Conservation (phyloP, 2,329 filamentous ascomycete genomes). For the Fusarium irregulare region DNA sequence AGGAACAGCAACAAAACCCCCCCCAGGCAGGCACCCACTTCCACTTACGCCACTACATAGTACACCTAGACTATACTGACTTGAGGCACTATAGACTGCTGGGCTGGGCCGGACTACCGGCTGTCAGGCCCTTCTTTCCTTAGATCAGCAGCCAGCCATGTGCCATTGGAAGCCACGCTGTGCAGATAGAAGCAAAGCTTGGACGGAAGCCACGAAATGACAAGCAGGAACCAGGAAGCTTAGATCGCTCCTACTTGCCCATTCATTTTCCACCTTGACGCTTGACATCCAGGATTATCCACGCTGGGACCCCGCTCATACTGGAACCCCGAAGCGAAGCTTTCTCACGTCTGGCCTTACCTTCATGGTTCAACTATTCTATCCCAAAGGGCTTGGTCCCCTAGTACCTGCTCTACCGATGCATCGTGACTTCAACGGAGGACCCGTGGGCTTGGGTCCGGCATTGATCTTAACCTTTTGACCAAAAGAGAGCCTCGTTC, state of each 20-base stretch:
- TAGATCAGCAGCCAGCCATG: slow-evolving; percentile 9
- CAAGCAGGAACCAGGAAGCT: slow-evolving; percentile 30
- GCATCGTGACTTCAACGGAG: slow-evolving; percentile 5
- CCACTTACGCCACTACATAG: neutral
- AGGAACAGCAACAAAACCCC: neutral
- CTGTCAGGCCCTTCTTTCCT: slow-evolving; percentile 1
- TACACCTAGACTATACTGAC: neutral
- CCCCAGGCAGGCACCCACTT: slow-evolving; percentile 4
- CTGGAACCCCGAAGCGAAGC: neutral
- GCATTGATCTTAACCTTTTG: slow-evolving; percentile 39
- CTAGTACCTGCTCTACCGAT: slow-evolving; percentile 4
- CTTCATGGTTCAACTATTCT: neutral
- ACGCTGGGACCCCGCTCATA: slow-evolving; percentile 15
- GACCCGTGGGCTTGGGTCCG: slow-evolving; percentile 36
- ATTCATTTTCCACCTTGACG: neutral
- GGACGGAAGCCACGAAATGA: slow-evolving; percentile 20
- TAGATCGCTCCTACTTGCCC: slow-evolving; percentile 1
- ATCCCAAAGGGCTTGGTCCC: slow-evolving; percentile 9
- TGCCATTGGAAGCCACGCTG: slow-evolving; percentile 9
- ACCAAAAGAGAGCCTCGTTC: slow-evolving; percentile 28
- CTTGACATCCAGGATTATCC: slow-evolving; percentile 1
- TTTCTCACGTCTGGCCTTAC: slow-evolving; percentile 20
- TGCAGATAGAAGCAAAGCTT: slow-evolving; percentile 21
- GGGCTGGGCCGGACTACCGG: neutral
- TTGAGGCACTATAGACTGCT: neutral